phyloP scores from a whole-genome alignment of 2,329 filamentous ascomycete species.

The Penicillium verrucosum region DNA sequence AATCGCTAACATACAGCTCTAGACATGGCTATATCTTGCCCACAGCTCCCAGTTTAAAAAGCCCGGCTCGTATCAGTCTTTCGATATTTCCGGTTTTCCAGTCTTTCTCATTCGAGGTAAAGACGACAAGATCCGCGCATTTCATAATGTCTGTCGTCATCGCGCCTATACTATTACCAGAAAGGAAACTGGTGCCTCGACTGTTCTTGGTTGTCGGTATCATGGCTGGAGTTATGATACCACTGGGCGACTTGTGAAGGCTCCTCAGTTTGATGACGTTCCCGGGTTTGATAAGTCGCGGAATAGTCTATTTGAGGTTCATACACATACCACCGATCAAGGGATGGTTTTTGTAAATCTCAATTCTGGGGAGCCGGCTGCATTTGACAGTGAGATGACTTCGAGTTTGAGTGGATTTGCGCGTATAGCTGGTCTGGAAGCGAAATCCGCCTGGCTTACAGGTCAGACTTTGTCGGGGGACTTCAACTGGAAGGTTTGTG shows the following conservation, averaged over 20 bases:
- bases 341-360: conserved; percentile 32
- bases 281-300: conserved; percentile 55
- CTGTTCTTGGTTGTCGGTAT: conserved; percentile 58
- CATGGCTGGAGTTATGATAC: conserved; percentile 63
- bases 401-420: conserved; percentile 14
- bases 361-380: conserved; percentile 8
- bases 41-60: conserved; percentile 49
- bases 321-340: conserved; percentile 18
- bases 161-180: conserved; percentile 59
- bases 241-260: conserved; percentile 57
- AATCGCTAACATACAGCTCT: not conserved
- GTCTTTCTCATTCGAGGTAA: conserved; percentile 55
- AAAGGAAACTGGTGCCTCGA: conserved; percentile 50
- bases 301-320: conserved; percentile 52
- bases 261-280: conserved; percentile 57
- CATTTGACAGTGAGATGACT: conserved; percentile 2
- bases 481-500: conserved; percentile 36
- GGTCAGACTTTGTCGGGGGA: conserved; percentile 27
- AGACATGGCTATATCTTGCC: conserved; percentile 38
- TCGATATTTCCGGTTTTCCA: conserved; percentile 55
- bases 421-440: conserved; percentile 4
- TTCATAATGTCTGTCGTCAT: conserved; percentile 63
- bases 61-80: conserved; percentile 57
- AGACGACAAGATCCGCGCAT: conserved; percentile 53
- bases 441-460: conserved; percentile 24